Base-by-base conservation (phyloP, 140 eudicot species). In the Flaveria floridana region DNA sequence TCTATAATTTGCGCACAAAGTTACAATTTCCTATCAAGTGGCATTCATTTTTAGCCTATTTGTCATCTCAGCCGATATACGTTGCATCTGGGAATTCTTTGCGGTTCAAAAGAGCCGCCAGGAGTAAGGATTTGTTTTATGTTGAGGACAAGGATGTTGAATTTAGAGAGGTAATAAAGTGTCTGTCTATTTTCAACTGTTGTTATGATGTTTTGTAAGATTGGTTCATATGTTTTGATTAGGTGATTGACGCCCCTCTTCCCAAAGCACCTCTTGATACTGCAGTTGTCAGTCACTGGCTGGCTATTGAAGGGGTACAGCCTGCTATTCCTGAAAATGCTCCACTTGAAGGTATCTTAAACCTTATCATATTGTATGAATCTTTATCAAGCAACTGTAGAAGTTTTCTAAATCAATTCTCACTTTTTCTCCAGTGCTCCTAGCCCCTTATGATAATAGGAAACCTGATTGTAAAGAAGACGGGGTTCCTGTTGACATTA, bases 231-330 rank as follows among this genome's bases (percentile, higher is more conserved):
- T 42, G 30, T 18, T 9, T 34, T 42, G 25, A 11, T 58, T 77
- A 94, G 99, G 97, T 94, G 66, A 88, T 91, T 76, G 96, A 88
- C 81, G 79, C 92, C 70, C 90, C 99, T 56, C 75, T 90, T 53
- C 88, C 97, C 2, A 94, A 86, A 81, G 85, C 99, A 18, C 95
- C 97, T 23, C 79, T 76, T 19, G 99, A 90, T 72, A 81, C 92
- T 13, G 76, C 90, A 9, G 75, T 94, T 70, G 70, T 78, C 19
- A 82, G 75, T 74, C 97, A 90, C 72, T 94, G 99, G 97, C 83
- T 93, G 73, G 97, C 98, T 41, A 77, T 93, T 76, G 98, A 93
- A 83, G 98, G 97, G n/a, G 91, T 94, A 70, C 97, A 90, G 61
- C 99, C 99, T 82, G 89, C 96, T 4, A 87, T 87, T 77, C 92